Base-by-base conservation (phyloP, 495 filamentous ascomycete species). In the Aspergillus panamensis region DNA sequence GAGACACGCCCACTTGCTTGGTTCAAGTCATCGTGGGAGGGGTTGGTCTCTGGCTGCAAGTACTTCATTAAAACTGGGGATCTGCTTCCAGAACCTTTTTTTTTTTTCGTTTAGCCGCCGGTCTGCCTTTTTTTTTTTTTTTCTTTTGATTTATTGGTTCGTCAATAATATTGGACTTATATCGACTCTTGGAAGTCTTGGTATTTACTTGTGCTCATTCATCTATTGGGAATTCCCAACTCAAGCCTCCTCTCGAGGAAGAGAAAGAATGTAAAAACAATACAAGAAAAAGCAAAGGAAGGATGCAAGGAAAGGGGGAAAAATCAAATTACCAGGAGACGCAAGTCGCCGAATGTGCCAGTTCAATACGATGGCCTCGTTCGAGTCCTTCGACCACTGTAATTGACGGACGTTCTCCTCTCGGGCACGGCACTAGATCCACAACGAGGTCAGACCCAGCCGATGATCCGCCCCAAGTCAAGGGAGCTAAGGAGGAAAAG, bases 341-440 rank as follows among this genome's bases (percentile, higher is more conserved):
- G 25, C 25, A 25, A 25, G 25, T 25, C 25, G 25, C 25, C 25
- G 25, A 25, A 5, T 2, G 25, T 25, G 25, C 25, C 25, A 25
- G 25, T 2, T 2, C 25, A 25, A 25, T 25, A 25, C 25, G 5
- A 25, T 25, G 25, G 25, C 25, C 25, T 2, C 25, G 25, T 25
- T 25, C 25, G 5, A 25, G 25, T 25, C 25, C 25, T 25, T 25
- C 25, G 25, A 13, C 35, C 35, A 39, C 35, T 13, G 12, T 42
- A 16, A 44, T n/a, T 44, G 39, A 54, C 9, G 25, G 51, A 42
- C 51, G 25, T 20, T 57, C 54, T 51, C 43, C 54, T 35, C 55
- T 58, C 45, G 60, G 60, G 44, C 51, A 58, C 61, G 57, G 61
- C 61, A 63, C 57, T 17, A 66, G 60, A 60, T 62, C 63, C 63